These are phyloP conservation scores for Castanospermum australe DNA, from an alignment of 306 rosid species.

Conservation along the genomic window DNA sequence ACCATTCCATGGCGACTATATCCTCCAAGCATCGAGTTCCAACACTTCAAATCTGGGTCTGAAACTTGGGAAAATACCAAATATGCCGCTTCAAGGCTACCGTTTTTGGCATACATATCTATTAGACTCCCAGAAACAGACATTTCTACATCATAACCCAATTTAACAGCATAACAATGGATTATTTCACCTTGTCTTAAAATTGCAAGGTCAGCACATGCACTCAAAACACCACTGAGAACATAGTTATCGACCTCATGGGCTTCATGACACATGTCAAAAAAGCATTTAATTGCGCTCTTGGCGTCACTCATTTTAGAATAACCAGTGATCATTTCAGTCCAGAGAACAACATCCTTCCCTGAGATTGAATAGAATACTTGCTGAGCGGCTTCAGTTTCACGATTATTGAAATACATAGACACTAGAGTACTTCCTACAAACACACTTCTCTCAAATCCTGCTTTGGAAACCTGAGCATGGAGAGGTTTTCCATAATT, in stretches of 20 bases:
- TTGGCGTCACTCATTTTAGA: conserved; percentile 55
- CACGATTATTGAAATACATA: conserved; percentile 69
- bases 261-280: conserved; percentile 57
- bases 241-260: conserved; percentile 55
- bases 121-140: conserved; percentile 78
- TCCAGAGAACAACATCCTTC: conserved; percentile 84
- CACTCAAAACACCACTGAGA: conserved; percentile 71
- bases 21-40: conserved; percentile 95
- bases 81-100: conserved; percentile 56
- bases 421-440: conserved; percentile 75
- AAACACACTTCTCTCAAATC: conserved; percentile 55
- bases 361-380: conserved; percentile 48
- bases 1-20: conserved; percentile 79
- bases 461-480: conserved; percentile 60
- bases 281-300: conserved; percentile 53
- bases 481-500: conserved; percentile 68
- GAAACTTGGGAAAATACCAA: conserved; percentile 53
- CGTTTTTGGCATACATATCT: conserved; percentile 88
- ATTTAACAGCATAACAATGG: conserved; percentile 65
- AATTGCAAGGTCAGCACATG: conserved; percentile 75
- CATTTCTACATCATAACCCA: conserved; percentile 62
- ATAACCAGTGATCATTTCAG: conserved; percentile 76
- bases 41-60: conserved; percentile 75
- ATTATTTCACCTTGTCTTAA: conserved; percentile 77
- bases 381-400: conserved; percentile 51